A percentile compares a stretch with the other conserved stretches of the same genome.
These are phyloP conservation scores for Phaseolus coccineus DNA, from an alignment of 331 rosid genomes.

Conservation along the genomic window DNA sequence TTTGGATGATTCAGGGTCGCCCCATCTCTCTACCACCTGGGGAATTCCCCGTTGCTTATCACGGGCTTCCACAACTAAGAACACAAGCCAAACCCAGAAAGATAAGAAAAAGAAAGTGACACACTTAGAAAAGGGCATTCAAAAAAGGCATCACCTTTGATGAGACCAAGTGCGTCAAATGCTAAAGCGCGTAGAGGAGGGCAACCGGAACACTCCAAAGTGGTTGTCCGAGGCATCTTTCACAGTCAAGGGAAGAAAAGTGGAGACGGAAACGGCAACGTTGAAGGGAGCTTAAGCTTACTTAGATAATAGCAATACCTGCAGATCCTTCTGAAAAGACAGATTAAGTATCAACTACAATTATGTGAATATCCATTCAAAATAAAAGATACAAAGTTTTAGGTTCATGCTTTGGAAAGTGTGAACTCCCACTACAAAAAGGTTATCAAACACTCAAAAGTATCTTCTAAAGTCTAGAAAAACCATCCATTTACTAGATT, in stretches of 20 bases:
- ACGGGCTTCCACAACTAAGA: conserved; percentile 77
- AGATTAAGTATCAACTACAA: not conserved
- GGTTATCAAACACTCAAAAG: no score
- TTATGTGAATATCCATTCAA: no score
- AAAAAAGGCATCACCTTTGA: conserved; percentile 62
- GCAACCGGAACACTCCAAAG: conserved; percentile 75
- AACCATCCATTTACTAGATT: not conserved
- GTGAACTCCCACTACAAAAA: no score
- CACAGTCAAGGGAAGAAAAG: not conserved
- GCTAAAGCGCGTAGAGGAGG: conserved; percentile 90
- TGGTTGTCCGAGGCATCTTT: conserved; percentile 89
- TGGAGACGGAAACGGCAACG: not conserved
- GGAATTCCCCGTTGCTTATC: conserved; percentile 60
- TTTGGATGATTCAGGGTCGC: conserved; percentile 74
- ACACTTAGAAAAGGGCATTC: not conserved
- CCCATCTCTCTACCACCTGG: conserved; percentile 85
- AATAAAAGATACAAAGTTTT: no score
- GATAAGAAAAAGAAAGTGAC: not conserved
- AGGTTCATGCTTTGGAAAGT: no score
- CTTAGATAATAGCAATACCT: not conserved
- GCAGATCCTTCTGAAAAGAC: not conserved
- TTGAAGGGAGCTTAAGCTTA: not conserved
- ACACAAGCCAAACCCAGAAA: conserved; percentile 20
- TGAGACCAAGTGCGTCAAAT: conserved; percentile 81
- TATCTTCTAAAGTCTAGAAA: not conserved